Conservation (phyloP, 2,329 filamentous ascomycete species). For the Cercospora zeae-maydis region DNA sequence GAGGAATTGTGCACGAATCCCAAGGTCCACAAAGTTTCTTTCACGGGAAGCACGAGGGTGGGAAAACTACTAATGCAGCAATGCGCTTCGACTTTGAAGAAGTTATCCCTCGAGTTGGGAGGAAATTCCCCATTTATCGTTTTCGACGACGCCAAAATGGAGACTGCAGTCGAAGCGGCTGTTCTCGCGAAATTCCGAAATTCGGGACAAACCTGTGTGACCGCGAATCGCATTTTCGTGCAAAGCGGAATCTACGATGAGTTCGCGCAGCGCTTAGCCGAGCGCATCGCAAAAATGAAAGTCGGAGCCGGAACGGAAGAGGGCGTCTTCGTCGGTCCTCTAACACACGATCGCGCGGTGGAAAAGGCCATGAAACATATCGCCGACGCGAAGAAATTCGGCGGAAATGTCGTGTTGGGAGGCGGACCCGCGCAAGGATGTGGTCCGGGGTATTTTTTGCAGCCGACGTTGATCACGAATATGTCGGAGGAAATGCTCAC, state of each 20-base stretch:
- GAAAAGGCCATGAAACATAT: constrained; percentile 78
- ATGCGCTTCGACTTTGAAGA: constrained; percentile 30
- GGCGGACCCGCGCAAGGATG: constrained; percentile 44
- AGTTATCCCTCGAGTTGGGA: constrained; percentile 33
- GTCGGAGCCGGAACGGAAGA: constrained; percentile 22
- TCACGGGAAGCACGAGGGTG: constrained; percentile 34
- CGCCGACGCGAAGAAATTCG: constrained; percentile 71
- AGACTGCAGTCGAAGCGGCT: constrained; percentile 28
- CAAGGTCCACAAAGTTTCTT: constrained; percentile 32
- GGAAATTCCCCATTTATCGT: constrained; percentile 37
- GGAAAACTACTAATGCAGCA: constrained; percentile 33
- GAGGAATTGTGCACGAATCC: constrained; percentile 24
- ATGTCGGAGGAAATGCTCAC: constrained; percentile 84
- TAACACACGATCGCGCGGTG: constrained; percentile 81
- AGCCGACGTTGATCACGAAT: constrained; percentile 81
- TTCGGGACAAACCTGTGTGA: constrained; percentile 34
- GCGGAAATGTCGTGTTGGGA: constrained; percentile 69
- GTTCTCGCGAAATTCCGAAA: constrained; percentile 32
- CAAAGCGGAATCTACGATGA: constrained; percentile 52
- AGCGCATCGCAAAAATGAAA: constrained; percentile 30
- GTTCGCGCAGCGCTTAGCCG: constrained; percentile 55
- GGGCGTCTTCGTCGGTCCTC: constrained; percentile 52
- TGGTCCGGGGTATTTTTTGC: constrained; percentile 68
- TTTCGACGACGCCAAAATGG: constrained; percentile 35
- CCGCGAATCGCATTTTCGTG: constrained; percentile 50